A percentile compares a stretch with the other conserved stretches of the same genome.
phyloP scores from a whole-genome alignment of 2,329 filamentous ascomycete species.

The Fusarium sp. region DNA sequence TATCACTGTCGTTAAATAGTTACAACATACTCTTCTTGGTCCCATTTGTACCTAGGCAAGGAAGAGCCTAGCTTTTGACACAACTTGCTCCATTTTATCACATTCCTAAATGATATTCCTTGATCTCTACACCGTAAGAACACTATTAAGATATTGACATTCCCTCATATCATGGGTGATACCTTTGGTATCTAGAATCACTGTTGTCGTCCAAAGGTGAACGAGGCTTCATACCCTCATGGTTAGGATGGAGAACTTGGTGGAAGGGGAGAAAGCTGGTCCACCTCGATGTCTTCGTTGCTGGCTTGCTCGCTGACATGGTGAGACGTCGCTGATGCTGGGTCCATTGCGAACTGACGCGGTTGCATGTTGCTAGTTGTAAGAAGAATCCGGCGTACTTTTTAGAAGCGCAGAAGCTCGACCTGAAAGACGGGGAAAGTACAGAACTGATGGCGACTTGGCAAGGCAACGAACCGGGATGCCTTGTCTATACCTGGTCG shows the following conservation, averaged over 20 bases:
- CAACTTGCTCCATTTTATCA: too few relatives aligned
- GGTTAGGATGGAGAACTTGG: not conserved
- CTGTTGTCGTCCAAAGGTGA: not conserved
- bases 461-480: not conserved
- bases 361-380: not conserved
- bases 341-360: not conserved
- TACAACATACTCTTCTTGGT: too few relatives aligned
- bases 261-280: not conserved
- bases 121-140: too few relatives aligned
- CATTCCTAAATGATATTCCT: too few relatives aligned
- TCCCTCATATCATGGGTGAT: too few relatives aligned
- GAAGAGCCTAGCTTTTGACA: too few relatives aligned
- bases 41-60: too few relatives aligned
- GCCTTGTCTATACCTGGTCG: not conserved
- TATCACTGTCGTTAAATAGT: too few relatives aligned
- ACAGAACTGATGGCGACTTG: not conserved
- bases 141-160: too few relatives aligned
- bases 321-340: not conserved
- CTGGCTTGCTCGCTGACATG: not conserved
- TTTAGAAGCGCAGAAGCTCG: not conserved
- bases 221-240: not conserved
- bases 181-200: too few relatives aligned
- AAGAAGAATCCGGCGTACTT: not conserved
- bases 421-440: not conserved
- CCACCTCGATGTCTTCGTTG: not conserved